These are phyloP conservation scores for Arthrocladium fulminans DNA, from an alignment of 2,329 filamentous ascomycete genomes.

Conservation along the genomic window DNA sequence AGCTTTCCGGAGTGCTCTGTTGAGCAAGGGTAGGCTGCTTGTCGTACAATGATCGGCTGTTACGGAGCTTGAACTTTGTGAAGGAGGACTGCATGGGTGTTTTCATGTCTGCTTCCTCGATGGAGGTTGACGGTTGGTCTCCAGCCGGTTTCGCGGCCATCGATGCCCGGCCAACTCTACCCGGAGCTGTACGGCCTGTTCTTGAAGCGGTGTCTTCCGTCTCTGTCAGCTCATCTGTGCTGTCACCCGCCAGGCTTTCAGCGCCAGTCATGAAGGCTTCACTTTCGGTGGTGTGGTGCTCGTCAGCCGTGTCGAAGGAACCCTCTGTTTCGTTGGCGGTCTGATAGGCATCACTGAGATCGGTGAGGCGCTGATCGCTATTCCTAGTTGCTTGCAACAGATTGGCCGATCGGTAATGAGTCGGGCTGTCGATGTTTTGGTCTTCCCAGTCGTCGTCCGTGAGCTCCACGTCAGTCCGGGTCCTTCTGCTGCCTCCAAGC, in stretches of 20 bases:
- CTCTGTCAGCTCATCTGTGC: slow-evolving; percentile 73
- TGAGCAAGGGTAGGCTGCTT: slow-evolving; percentile 42
- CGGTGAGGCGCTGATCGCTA: slow-evolving; percentile 28
- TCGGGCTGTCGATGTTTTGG: slow-evolving; percentile 46
- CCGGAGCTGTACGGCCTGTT: slow-evolving; percentile 25
- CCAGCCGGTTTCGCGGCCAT: slow-evolving; percentile 41
- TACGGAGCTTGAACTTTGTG: slow-evolving; percentile 61
- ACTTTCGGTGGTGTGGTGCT: slow-evolving; percentile 71
- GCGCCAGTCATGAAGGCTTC: slow-evolving; percentile 93
- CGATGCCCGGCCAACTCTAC: slow-evolving; percentile 32
- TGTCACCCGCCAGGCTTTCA: slow-evolving; percentile 61
- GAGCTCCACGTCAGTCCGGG: slow-evolving; percentile 66
- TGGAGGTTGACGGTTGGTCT: slow-evolving; percentile 65
- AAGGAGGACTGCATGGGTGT: slow-evolving; percentile 58
- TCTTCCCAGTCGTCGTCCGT: slow-evolving; percentile 91
- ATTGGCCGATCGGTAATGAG: slow-evolving; percentile 22
- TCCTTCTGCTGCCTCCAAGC: slow-evolving; percentile 65
- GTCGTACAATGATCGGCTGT: slow-evolving; percentile 53
- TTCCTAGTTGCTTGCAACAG: slow-evolving; percentile 21
- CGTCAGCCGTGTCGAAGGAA: slow-evolving; percentile 66
- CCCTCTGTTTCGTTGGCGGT: slow-evolving; percentile 68
- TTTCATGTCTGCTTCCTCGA: slow-evolving; percentile 59
- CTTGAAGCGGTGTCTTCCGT: slow-evolving; percentile 55
- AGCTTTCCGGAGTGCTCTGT: slow-evolving; percentile 35
- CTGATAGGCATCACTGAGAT: slow-evolving; percentile 63